Percentiles rank a stretch among this genome's conserved stretches.
phyloP scores from a whole-genome alignment of 2,329 filamentous ascomycete species.

The Cytospora schulzeri region DNA sequence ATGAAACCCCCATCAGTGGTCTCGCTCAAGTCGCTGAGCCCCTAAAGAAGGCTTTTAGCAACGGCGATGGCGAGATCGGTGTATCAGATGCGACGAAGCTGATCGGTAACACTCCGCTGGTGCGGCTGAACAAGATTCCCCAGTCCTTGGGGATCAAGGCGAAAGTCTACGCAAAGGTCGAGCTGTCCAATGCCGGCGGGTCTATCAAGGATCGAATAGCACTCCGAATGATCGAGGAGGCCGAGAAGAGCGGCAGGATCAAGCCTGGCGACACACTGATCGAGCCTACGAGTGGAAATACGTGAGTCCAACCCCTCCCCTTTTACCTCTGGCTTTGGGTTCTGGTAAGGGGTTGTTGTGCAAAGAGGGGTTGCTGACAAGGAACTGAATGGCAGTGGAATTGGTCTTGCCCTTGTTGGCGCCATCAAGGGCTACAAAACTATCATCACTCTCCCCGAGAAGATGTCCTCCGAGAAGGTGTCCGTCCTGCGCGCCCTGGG shows the following conservation, averaged over 20 bases:
- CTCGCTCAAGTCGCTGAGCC: conserved; percentile 12
- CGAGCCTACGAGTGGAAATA: conserved; percentile 97
- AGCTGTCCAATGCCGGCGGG: conserved; percentile 91
- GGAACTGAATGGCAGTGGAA: conserved; percentile 57
- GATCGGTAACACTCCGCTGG: conserved; percentile 94
- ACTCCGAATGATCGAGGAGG: conserved; percentile 94
- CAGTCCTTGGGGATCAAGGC: conserved; percentile 87
- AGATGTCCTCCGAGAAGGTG: conserved; percentile 99
- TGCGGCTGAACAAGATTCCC: conserved; percentile 89
- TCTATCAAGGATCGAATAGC: conserved; percentile 96
- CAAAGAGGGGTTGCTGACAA: conserved; percentile 33
- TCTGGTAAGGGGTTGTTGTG: background rate
- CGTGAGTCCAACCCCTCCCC: conserved; percentile 49
- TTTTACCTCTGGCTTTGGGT: conserved; percentile 25
- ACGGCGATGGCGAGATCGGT: conserved; percentile 21
- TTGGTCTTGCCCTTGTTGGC: conserved; percentile 89
- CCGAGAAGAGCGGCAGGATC: conserved; percentile 87
- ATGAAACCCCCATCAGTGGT: conserved; percentile 18
- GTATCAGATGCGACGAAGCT: conserved; percentile 74
- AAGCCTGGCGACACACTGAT: conserved; percentile 97
- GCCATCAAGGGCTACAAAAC: conserved; percentile 98
- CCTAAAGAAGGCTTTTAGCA: conserved; percentile 10
- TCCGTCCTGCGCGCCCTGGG: conserved; percentile 90
- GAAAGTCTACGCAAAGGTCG: conserved; percentile 86
- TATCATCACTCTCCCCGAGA: conserved; percentile 97